Evolutionary conservation across 2,329 filamentous ascomycete genomes (phyloP).

Genomic region (Xylariales sp.): DNA sequence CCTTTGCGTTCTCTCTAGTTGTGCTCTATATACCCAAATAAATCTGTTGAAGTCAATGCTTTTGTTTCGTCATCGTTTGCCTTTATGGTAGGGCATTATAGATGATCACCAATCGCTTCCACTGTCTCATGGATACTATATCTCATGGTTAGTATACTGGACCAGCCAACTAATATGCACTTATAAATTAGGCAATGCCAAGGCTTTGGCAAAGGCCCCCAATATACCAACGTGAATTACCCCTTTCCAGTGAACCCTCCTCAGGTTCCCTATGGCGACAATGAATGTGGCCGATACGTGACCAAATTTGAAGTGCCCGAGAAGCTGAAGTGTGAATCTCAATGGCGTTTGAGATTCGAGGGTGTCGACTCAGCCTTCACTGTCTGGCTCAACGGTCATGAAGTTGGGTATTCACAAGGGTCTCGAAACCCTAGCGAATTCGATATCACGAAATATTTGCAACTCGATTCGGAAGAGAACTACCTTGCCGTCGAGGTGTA

Average conservation of each 20-base stretch:
- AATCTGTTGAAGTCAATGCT: too few relatives aligned
- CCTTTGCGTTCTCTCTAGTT: background rate
- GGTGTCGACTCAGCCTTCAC: conserved; percentile 71
- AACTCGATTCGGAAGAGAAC: conserved; percentile 40
- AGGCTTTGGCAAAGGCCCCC: conserved; percentile 55
- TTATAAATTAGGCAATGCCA: conserved; percentile 54
- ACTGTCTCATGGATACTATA: too few relatives aligned
- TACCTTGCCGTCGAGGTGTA: conserved; percentile 64
- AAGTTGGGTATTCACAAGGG: conserved; percentile 70
- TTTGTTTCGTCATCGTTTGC: too few relatives aligned
- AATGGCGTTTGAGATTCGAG: conserved; percentile 67
- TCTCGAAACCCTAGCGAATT: conserved; percentile 71
- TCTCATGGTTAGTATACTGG: too few relatives aligned
- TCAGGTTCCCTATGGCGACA: conserved; percentile 58
- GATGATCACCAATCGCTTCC: too few relatives aligned
- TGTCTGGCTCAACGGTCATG: conserved; percentile 63
- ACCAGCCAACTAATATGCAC: too few relatives aligned
- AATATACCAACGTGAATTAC: conserved; percentile 61
- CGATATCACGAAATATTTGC: conserved; percentile 55
- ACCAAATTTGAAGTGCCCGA: conserved; percentile 49
- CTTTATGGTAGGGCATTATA: too few relatives aligned
- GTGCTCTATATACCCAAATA: too few relatives aligned
- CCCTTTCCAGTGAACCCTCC: conserved; percentile 64
- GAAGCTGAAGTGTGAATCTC: conserved; percentile 38
- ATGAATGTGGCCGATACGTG: conserved; percentile 61